Evolutionary conservation across 2,329 filamentous ascomycete species (phyloP).

Genomic region (Sordariomycetes sp.): DNA sequence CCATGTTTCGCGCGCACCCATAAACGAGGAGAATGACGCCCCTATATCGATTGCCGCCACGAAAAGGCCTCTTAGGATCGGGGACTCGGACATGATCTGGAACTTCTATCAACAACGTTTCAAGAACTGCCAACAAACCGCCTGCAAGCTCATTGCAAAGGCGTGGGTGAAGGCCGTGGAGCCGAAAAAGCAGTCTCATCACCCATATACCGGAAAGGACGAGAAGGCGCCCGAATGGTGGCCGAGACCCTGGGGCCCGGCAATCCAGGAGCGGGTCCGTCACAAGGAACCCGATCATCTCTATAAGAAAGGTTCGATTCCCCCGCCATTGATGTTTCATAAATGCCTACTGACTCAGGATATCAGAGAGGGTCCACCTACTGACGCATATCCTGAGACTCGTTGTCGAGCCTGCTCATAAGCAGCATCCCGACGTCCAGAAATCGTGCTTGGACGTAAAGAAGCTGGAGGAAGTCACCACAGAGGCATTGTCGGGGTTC

Average conservation of each 20-base stretch:
- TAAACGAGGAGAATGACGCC: constrained; percentile 28
- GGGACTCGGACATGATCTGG: constrained; percentile 42
- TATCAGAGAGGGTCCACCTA: constrained; percentile 45
- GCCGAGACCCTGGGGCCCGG: constrained; percentile 44
- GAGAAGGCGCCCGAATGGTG: constrained; percentile 57
- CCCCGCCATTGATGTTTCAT: neutral
- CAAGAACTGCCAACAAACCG: constrained; percentile 57
- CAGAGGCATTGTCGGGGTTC: constrained; percentile 46
- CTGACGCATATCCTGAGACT: constrained; percentile 50
- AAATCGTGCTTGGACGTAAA: constrained; percentile 41
- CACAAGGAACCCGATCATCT: constrained; percentile 69
- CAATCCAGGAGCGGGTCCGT: constrained; percentile 42
- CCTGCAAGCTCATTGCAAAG: constrained; percentile 63
- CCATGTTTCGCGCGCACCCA: constrained; percentile 20
- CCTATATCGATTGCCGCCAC: constrained; percentile 24
- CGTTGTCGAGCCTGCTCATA: constrained; percentile 37
- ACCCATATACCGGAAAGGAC: constrained; percentile 59
- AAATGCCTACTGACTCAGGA: constrained; percentile 6
- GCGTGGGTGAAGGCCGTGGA: constrained; percentile 67
- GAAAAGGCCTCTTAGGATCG: constrained; percentile 37
- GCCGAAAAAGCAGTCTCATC: constrained; percentile 66
- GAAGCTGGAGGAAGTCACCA: constrained; percentile 47
- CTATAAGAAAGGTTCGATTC: constrained; percentile 48
- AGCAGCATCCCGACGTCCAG: constrained; percentile 39
- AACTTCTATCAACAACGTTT: constrained; percentile 52